These are phyloP conservation scores for Leucosporidium scottii DNA, from an alignment of 768 basidiomycete species.

Conservation along the genomic window DNA sequence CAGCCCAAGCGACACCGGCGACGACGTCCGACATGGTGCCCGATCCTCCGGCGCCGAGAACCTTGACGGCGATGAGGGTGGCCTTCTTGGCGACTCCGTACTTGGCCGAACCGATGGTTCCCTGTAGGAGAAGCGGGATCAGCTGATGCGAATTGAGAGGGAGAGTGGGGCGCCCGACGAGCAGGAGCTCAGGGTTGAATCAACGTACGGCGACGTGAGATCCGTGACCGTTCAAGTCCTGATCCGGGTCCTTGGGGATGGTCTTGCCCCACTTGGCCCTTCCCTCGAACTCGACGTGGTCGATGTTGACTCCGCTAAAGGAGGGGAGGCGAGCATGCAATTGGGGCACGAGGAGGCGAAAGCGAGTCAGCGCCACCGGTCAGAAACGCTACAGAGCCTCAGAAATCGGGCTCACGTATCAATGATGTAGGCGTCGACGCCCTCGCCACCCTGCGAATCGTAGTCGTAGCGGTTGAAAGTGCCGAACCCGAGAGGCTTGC, in stretches of 20 bases:
- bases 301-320: slow-evolving; percentile 72
- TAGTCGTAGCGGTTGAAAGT: slow-evolving; percentile 79
- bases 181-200: not conserved
- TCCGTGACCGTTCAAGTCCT: slow-evolving; percentile 93
- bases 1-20: slow-evolving; percentile 76
- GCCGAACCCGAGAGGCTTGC: slow-evolving; percentile 60
- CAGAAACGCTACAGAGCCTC: not conserved
- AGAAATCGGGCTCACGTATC: slow-evolving; percentile 41
- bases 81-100: slow-evolving; percentile 96
- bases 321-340: not conserved
- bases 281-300: slow-evolving; percentile 79
- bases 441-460: slow-evolving; percentile 66
- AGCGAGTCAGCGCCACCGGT: not conserved
- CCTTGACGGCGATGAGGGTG: slow-evolving; percentile 78
- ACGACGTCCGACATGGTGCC: slow-evolving; percentile 94
- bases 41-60: slow-evolving; percentile 83
- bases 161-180: not conserved
- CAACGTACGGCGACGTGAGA: slow-evolving; percentile 40
- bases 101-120: slow-evolving; percentile 80
- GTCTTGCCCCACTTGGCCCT: slow-evolving; percentile 92
- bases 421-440: slow-evolving; percentile 71
- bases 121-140: slow-evolving; percentile 10
- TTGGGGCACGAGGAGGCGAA: not conserved
- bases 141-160: not conserved
- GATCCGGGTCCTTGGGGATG: slow-evolving; percentile 75